These are phyloP conservation scores for Capsicum rhomboideum DNA, from an alignment of 257 asterid genomes.

Conservation along the genomic window DNA sequence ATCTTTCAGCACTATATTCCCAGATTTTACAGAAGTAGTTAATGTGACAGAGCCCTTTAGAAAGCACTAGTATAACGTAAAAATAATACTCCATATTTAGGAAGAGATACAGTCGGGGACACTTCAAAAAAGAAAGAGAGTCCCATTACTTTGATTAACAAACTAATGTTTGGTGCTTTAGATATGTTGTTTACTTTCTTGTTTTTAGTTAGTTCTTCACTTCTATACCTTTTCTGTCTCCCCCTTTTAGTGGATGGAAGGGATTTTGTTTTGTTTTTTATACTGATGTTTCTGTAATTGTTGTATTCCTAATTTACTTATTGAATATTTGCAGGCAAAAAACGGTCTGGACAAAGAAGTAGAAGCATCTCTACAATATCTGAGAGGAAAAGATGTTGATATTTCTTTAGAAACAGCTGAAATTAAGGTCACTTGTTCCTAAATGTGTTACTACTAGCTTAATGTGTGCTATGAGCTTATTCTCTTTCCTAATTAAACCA, in stretches of 20 bases:
- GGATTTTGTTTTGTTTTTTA: neutral
- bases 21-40: neutral
- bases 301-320: neutral
- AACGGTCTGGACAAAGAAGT: conserved; percentile 9
- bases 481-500: neutral
- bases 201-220: neutral
- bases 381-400: conserved; percentile 25
- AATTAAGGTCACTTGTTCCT: conserved; percentile 9
- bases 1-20: neutral
- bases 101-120: neutral
- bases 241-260: neutral
- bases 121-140: neutral
- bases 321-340: conserved; percentile 17
- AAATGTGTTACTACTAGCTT: neutral
- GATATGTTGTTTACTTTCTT: neutral
- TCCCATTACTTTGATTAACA: neutral
- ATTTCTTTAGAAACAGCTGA: conserved; percentile 24
- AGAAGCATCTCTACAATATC: conserved; percentile 11
- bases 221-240: neutral
- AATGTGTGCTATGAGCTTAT: neutral
- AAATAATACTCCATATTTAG: neutral
- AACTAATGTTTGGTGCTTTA: neutral
- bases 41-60: neutral
- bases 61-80: neutral
- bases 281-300: neutral